Percentiles rank a stretch among this genome's conserved stretches.
phyloP scores from a whole-genome alignment of 495 filamentous ascomycete genomes.

The Tuber calosporum region DNA sequence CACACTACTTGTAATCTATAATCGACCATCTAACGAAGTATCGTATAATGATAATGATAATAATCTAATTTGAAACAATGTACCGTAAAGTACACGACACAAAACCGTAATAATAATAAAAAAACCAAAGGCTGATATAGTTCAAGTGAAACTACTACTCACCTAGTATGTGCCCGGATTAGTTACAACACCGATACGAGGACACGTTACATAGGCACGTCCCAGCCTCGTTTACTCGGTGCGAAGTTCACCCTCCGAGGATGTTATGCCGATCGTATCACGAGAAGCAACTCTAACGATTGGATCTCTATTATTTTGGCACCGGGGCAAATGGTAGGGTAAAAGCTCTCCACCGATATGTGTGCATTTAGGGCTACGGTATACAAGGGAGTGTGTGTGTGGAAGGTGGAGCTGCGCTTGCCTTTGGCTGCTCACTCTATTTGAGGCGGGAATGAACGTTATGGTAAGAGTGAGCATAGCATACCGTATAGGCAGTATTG shows the following conservation, averaged over 20 bases:
- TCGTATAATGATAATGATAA: neutral
- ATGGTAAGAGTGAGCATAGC: neutral
- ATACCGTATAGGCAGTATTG: too few species aligned
- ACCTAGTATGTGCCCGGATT: neutral
- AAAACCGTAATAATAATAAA: too few species aligned
- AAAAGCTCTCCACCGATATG: neutral
- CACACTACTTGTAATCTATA: neutral
- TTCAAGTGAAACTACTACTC: neutral
- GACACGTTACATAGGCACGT: neutral
- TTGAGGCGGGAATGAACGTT: neutral
- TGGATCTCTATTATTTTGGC: neutral
- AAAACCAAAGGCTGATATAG: neutral
- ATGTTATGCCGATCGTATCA: neutral
- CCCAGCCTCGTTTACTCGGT: neutral
- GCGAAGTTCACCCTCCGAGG: neutral
- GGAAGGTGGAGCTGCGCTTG: neutral
- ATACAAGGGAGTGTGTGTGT: neutral
- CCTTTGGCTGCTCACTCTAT: neutral
- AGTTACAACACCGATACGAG: neutral
- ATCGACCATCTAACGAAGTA: neutral
- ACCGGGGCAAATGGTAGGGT: neutral
- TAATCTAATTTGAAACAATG: neutral
- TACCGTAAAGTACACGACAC: neutral
- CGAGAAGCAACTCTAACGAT: neutral
- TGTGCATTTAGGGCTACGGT: neutral